A percentile compares a stretch with the other conserved stretches of the same genome.
These are phyloP conservation scores for Strobilomyces confusus DNA, from an alignment of 768 basidiomycete genomes.

Conservation along the genomic window DNA sequence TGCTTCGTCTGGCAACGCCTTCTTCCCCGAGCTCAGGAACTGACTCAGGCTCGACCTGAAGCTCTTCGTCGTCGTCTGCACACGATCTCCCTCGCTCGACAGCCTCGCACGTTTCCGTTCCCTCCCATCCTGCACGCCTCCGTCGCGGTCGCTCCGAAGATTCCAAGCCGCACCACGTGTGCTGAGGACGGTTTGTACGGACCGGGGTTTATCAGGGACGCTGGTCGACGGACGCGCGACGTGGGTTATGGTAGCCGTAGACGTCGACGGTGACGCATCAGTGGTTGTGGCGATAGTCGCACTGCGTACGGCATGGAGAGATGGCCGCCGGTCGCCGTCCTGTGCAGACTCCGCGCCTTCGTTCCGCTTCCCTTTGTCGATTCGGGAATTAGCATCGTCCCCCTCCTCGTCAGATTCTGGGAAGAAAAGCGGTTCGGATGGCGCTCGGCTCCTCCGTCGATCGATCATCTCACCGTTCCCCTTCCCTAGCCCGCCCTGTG, in stretches of 20 bases:
- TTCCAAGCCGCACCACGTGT: slow-evolving; percentile 54
- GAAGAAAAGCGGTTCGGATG: slow-evolving; percentile 25
- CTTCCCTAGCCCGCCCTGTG: background rate
- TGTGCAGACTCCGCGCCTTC: background rate
- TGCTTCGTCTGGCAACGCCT: slow-evolving; percentile 14
- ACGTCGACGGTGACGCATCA: background rate
- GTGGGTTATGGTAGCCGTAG: background rate
- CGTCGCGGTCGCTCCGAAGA: slow-evolving; percentile 20
- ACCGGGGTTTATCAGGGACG: slow-evolving; percentile 18
- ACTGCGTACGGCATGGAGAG: background rate
- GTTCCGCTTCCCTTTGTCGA: slow-evolving; percentile 1
- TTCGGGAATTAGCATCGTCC: background rate
- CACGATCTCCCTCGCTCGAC: slow-evolving; percentile 7
- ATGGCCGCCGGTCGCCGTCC: background rate
- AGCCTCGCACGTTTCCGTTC: slow-evolving; percentile 37
- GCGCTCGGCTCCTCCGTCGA: slow-evolving; percentile 9
- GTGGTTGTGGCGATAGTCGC: background rate
- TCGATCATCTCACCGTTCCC: background rate
- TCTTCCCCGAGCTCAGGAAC: slow-evolving; percentile 51
- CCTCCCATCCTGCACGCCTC: slow-evolving; percentile 17
- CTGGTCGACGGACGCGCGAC: background rate
- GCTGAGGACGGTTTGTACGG: slow-evolving; percentile 42
- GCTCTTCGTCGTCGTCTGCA: slow-evolving; percentile 23
- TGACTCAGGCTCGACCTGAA: slow-evolving; percentile 47
- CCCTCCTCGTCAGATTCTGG: slow-evolving; percentile 19